phyloP scores from a whole-genome alignment of 1,284 basidiomycete genomes.

The Boletus mariae region DNA sequence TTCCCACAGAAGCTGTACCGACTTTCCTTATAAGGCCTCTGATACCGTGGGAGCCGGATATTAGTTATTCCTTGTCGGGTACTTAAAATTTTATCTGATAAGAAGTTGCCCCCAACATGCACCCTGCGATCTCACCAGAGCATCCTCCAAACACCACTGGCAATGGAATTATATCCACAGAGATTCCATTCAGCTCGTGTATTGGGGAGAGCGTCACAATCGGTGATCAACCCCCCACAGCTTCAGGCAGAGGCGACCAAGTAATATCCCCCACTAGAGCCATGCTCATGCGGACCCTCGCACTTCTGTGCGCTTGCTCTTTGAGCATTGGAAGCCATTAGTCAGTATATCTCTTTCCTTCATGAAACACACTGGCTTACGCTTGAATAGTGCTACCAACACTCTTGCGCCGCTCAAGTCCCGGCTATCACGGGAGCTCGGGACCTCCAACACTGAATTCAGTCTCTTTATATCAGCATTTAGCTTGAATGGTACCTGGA shows the following conservation, averaged over 20 bases:
- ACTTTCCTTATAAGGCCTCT: not conserved
- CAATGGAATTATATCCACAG: not conserved
- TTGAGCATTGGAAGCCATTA: constrained; percentile 75
- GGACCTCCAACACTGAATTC: constrained; percentile 74
- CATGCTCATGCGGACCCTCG: constrained; percentile 52
- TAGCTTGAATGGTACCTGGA: constrained; percentile 79
- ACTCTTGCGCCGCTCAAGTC: constrained; percentile 75
- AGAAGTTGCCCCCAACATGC: constrained; percentile 2
- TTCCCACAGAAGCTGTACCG: not conserved
- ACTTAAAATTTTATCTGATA: constrained; percentile 28
- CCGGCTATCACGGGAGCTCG: constrained; percentile 65
- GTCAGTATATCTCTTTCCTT: constrained; percentile 55
- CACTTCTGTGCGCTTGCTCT: constrained; percentile 70
- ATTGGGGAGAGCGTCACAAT: not conserved
- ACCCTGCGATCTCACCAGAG: constrained; percentile 2
- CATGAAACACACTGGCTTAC: constrained; percentile 1
- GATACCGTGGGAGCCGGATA: not conserved
- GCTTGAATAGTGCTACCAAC: constrained; percentile 54
- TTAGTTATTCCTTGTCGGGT: constrained; percentile 14
- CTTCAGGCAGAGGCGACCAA: constrained; percentile 1
- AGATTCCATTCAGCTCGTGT: not conserved
- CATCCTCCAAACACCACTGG: not conserved
- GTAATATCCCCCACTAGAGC: constrained; percentile 33
- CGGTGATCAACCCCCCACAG: not conserved
- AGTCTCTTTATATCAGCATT: constrained; percentile 72